phyloP scores from a whole-genome alignment of 257 asterid species.

The Gentiana dahurica region DNA sequence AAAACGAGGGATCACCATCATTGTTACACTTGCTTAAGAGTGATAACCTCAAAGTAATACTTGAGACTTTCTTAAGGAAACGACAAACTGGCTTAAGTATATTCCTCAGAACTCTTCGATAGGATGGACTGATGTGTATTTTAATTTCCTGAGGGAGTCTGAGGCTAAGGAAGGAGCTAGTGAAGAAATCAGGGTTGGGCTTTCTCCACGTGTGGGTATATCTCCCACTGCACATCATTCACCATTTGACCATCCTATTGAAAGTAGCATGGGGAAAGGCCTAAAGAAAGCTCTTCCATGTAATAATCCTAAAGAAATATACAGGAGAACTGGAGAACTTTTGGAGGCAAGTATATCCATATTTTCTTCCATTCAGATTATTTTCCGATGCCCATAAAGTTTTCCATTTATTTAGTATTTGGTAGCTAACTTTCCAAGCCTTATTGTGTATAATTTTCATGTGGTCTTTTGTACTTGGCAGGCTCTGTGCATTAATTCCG shows the following conservation, averaged over 20 bases:
- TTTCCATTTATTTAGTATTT: conserved; percentile 3
- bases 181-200: conserved; percentile 52
- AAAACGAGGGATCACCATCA: conserved; percentile 28
- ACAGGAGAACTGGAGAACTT: conserved; percentile 84
- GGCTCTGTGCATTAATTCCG: conserved; percentile 84
- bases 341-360: conserved; percentile 47
- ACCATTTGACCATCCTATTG: conserved; percentile 82
- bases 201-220: conserved; percentile 47
- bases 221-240: conserved; percentile 81
- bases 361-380: neutral
- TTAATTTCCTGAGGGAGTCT: conserved; percentile 49
- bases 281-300: conserved; percentile 53
- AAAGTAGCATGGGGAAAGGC: conserved; percentile 45
- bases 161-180: conserved; percentile 54
- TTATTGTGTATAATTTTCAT: conserved; percentile 2
- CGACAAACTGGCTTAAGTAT: conserved; percentile 40
- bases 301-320: conserved; percentile 57
- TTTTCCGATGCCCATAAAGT: conserved; percentile 7
- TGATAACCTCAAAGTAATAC: conserved; percentile 35
- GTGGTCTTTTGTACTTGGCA: conserved; percentile 20
- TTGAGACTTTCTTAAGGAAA: conserved; percentile 42
- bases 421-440: neutral
- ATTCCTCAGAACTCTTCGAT: conserved; percentile 40
- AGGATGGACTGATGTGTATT: conserved; percentile 63
- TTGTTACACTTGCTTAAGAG: conserved; percentile 44